A percentile compares a stretch with the other conserved stretches of the same genome.
Conservation (phyloP, 1,284 basidiomycete species). For the Amylostereum areolatum region DNA sequence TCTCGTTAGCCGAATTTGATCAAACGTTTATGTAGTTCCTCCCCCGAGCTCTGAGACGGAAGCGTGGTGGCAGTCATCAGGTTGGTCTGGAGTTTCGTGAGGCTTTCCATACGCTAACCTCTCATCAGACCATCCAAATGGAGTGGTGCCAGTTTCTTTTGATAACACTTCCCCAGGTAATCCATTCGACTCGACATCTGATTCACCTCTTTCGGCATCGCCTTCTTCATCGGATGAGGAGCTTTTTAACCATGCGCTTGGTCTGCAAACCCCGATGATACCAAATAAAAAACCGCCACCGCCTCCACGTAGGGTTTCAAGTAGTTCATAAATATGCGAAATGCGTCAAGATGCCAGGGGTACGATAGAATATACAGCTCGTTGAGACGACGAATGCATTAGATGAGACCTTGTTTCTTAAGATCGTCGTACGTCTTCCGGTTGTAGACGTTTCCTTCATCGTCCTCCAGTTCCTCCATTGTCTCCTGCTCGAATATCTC, state of each 20-base stretch:
- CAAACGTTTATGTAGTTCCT: constrained; percentile 44
- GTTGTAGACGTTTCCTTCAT: constrained; percentile 94
- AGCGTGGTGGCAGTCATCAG: constrained; percentile 72
- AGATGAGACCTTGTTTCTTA: constrained; percentile 88
- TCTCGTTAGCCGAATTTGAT: too few species aligned
- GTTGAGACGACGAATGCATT: neutral
- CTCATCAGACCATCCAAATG: constrained; percentile 51
- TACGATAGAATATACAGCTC: neutral
- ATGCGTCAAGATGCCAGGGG: neutral
- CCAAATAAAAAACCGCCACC: constrained; percentile 32
- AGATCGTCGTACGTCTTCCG: constrained; percentile 88
- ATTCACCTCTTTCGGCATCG: constrained; percentile 62
- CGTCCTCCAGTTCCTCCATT: constrained; percentile 95
- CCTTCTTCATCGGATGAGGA: constrained; percentile 80
- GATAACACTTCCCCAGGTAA: constrained; percentile 40
- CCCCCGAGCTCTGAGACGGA: constrained; percentile 70
- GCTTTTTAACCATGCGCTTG: constrained; percentile 63
- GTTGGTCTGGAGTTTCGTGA: constrained; percentile 28
- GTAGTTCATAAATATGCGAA: neutral
- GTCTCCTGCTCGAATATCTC: constrained; percentile 90
- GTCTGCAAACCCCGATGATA: constrained; percentile 55
- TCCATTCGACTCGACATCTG: constrained; percentile 63
- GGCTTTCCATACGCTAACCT: too few species aligned
- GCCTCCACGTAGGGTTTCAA: constrained; percentile 18
- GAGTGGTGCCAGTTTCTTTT: constrained; percentile 45